phyloP scores from a whole-genome alignment of 306 rosid species.

The Vigna radiata region DNA sequence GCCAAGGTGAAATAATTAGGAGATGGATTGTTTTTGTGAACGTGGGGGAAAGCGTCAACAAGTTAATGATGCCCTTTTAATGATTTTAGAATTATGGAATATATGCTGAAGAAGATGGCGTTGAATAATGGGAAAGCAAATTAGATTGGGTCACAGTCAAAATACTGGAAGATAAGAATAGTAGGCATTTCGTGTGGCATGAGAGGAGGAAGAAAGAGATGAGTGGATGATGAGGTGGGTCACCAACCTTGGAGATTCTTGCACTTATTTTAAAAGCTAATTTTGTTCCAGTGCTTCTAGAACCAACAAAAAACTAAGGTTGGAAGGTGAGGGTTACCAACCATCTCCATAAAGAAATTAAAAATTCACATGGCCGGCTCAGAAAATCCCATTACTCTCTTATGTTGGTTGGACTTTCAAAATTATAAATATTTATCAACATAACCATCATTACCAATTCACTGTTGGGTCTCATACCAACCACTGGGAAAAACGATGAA shows the following conservation, averaged over 20 bases:
- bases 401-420: constrained; percentile 50
- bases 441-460: neutral
- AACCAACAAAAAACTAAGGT: constrained; percentile 54
- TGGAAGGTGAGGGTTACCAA: constrained; percentile 60
- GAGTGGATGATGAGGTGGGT: constrained; percentile 52
- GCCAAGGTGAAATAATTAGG: neutral
- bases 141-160: constrained; percentile 45
- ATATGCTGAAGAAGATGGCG: constrained; percentile 48
- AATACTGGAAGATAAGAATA: constrained; percentile 42
- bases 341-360: constrained; percentile 39
- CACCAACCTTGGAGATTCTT: constrained; percentile 54
- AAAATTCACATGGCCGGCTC: constrained; percentile 51
- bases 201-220: constrained; percentile 15
- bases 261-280: constrained; percentile 15
- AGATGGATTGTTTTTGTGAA: constrained; percentile 34
- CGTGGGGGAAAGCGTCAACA: constrained; percentile 3
- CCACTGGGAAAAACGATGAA: too few species aligned
- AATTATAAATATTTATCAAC: constrained; percentile 33
- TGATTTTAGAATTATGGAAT: constrained; percentile 49
- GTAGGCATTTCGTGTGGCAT: constrained; percentile 14
- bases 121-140: constrained; percentile 40
- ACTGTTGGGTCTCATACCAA: too few species aligned
- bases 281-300: constrained; percentile 50
- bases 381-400: constrained; percentile 38
- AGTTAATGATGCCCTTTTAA: constrained; percentile 37